phyloP scores from a whole-genome alignment of 2,329 filamentous ascomycete genomes.

The Ceratocystis variospora region DNA sequence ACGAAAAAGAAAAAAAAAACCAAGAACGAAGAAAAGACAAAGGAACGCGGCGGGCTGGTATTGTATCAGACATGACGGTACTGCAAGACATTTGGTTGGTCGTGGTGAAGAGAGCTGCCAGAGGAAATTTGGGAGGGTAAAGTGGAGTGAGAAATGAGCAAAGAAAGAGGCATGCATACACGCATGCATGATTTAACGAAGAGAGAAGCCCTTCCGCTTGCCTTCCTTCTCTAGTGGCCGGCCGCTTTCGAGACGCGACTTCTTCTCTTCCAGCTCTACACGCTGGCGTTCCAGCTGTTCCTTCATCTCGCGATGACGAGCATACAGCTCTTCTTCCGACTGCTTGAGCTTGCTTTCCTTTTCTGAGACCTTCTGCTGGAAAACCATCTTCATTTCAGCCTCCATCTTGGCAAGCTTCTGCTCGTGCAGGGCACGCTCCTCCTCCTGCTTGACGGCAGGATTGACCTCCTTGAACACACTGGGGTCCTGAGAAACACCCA shows the following conservation, averaged over 20 bases:
- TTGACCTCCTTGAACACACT: slow-evolving; percentile 99
- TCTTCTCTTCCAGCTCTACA: slow-evolving; percentile 95
- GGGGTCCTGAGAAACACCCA: slow-evolving; percentile 97
- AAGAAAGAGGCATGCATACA: slow-evolving; percentile 16
- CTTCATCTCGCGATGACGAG: slow-evolving; percentile 98
- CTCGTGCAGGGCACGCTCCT: slow-evolving; percentile 94
- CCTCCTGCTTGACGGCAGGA: slow-evolving; percentile 98
- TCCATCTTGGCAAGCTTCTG: slow-evolving; percentile 99
- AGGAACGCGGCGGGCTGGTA: slow-evolving; percentile 42
- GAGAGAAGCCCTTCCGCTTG: slow-evolving; percentile 98
- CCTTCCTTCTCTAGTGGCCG: slow-evolving; percentile 93
- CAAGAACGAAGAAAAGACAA: slow-evolving; percentile 34
- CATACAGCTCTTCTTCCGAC: slow-evolving; percentile 97
- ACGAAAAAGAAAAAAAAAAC: slow-evolving; percentile 28
- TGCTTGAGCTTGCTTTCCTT: slow-evolving; percentile 99
- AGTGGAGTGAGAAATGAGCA: slow-evolving; percentile 18
- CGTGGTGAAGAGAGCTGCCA: slow-evolving; percentile 32
- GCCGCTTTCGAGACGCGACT: slow-evolving; percentile 84
- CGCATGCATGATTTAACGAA: slow-evolving; percentile 51
- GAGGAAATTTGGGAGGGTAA: slow-evolving; percentile 12
- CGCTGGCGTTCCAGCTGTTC: slow-evolving; percentile 95
- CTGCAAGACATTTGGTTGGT: slow-evolving; percentile 36
- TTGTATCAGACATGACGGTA: slow-evolving; percentile 45
- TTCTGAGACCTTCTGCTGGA: slow-evolving; percentile 99
- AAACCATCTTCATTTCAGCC: slow-evolving; percentile 99